phyloP scores from a whole-genome alignment of 805 yeast species.

The Cyberlindnera veronae region DNA sequence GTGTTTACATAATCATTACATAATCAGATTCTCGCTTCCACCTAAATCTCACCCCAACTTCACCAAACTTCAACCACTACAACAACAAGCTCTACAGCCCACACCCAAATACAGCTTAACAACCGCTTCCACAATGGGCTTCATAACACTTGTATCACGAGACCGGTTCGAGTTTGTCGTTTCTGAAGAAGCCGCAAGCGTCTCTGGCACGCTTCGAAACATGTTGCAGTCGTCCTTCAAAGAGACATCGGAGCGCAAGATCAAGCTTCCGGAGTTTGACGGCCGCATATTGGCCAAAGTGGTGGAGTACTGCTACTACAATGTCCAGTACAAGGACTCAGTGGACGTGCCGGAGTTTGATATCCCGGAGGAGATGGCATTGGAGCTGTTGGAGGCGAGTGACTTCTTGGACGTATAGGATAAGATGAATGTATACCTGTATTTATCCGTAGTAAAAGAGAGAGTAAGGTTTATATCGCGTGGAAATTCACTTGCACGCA shows the following conservation, averaged over 20 bases:
- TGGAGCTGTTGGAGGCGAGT: slow-evolving; percentile 89
- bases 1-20: too few relatives aligned
- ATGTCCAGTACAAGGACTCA: slow-evolving; percentile 56
- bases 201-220: slow-evolving; percentile 59
- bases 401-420: slow-evolving; percentile 69
- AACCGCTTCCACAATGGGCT: too few relatives aligned
- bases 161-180: slow-evolving; percentile 66
- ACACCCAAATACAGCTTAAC: too few relatives aligned
- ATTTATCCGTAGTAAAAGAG: neutral
- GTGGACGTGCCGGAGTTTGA: slow-evolving; percentile 79
- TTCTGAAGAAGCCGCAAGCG: slow-evolving; percentile 69
- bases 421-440: neutral
- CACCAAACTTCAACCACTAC: too few relatives aligned
- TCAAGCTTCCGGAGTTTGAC: slow-evolving; percentile 61
- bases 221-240: slow-evolving; percentile 55
- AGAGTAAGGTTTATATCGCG: slow-evolving; percentile 9
- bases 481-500: slow-evolving; percentile 43
- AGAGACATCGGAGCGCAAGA: slow-evolving; percentile 55
- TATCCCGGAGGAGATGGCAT: slow-evolving; percentile 90
- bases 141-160: slow-evolving; percentile 66
- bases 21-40: too few relatives aligned
- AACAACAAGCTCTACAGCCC: too few relatives aligned
- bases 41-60: too few relatives aligned
- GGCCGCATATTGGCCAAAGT: slow-evolving; percentile 72
- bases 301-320: slow-evolving; percentile 80